These are phyloP conservation scores for Aspergillus sergii DNA, from an alignment of 2,329 filamentous ascomycete genomes.

Conservation along the genomic window DNA sequence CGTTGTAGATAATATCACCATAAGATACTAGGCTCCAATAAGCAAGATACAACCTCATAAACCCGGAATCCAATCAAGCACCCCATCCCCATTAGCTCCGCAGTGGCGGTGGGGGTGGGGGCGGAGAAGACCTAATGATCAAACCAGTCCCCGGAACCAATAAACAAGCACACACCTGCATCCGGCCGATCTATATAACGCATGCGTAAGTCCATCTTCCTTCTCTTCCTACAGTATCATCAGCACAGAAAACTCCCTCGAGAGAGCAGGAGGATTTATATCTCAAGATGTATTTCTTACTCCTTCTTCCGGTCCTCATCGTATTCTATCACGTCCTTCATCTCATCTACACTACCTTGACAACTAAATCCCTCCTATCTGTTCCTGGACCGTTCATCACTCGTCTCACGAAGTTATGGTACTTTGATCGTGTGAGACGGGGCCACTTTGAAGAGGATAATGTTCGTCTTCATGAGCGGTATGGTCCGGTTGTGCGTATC, in stretches of 20 bases:
- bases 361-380: constrained; percentile 26
- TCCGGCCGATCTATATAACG: background rate
- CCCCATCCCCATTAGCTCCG: constrained; percentile 6
- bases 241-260: background rate
- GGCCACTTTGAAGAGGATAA: constrained; percentile 45
- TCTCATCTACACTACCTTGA: constrained; percentile 24
- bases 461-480: constrained; percentile 43
- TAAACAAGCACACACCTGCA: background rate
- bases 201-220: background rate
- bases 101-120: constrained; percentile 30
- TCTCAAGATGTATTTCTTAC: constrained; percentile 16
- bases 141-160: background rate
- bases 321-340: constrained; percentile 17
- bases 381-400: constrained; percentile 51
- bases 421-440: constrained; percentile 39
- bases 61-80: background rate
- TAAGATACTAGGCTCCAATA: no score
- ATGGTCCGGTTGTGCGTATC: constrained; percentile 51
- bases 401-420: constrained; percentile 50
- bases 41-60: no score
- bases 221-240: background rate
- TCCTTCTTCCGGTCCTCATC: constrained; percentile 17
- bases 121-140: background rate
- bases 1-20: no score
- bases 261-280: background rate